These are phyloP conservation scores for Rhododendron ovatum DNA, from an alignment of 148 eudicot genomes.

Conservation along the genomic window DNA sequence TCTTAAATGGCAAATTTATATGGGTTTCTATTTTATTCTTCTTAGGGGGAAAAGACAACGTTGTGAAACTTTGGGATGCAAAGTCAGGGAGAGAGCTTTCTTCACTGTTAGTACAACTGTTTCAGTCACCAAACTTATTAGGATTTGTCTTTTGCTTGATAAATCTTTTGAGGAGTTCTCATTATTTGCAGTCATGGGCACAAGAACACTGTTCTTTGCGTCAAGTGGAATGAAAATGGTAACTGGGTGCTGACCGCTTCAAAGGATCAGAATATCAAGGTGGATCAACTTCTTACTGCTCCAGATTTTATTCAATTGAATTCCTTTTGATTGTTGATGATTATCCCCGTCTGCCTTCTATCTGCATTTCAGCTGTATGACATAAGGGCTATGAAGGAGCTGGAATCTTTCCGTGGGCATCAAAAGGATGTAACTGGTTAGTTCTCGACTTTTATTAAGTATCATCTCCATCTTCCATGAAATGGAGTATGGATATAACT, in stretches of 20 bases:
- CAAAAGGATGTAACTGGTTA: conserved; percentile 88
- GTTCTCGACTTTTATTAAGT: neutral
- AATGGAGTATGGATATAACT: neutral
- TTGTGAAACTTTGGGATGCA: conserved; percentile 98
- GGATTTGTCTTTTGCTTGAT: neutral
- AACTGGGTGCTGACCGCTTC: conserved; percentile 98
- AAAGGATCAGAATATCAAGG: conserved; percentile 98
- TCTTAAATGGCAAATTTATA: conserved; percentile 13
- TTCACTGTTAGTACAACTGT: conserved; percentile 63
- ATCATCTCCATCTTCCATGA: neutral
- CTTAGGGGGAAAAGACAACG: conserved; percentile 94
- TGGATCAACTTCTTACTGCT: conserved; percentile 16
- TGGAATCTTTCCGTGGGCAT: conserved; percentile 95
- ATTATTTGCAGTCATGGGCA: conserved; percentile 82
- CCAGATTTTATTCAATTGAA: neutral
- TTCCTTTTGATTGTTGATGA: conserved; percentile 2
- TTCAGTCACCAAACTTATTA: neutral
- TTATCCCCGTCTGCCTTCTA: neutral
- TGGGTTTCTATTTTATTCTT: conserved; percentile 9
- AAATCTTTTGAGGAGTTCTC: conserved; percentile 2
- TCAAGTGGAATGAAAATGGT: conserved; percentile 96
- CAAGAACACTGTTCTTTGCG: conserved; percentile 88
- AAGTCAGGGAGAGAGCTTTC: conserved; percentile 80
- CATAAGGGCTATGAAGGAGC: conserved; percentile 98
- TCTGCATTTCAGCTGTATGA: conserved; percentile 73